A percentile compares a stretch with the other conserved stretches of the same genome.
phyloP scores from a whole-genome alignment of 495 filamentous ascomycete species.

The Xylaria intraflava region DNA sequence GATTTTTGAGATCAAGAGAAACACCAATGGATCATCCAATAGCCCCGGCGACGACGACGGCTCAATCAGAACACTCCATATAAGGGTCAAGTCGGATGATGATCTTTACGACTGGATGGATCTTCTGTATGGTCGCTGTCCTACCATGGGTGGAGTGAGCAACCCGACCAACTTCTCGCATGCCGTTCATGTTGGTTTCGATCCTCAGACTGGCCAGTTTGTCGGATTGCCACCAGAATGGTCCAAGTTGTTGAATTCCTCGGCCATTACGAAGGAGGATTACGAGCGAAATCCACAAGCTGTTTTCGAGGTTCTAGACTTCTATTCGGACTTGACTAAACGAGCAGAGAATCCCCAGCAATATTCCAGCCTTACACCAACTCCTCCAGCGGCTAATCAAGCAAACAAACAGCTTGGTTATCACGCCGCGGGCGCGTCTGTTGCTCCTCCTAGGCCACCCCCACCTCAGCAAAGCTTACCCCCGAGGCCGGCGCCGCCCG shows the following conservation, averaged over 20 bases:
- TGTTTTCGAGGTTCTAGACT: constrained; percentile 93
- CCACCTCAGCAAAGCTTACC: constrained; percentile 44
- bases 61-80: constrained; percentile 70
- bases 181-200: constrained; percentile 94
- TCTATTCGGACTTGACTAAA: constrained; percentile 93
- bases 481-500: constrained; percentile 35
- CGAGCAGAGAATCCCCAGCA: constrained; percentile 71
- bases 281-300: constrained; percentile 97
- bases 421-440: constrained; percentile 52
- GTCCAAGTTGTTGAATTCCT: constrained; percentile 90
- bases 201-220: constrained; percentile 86
- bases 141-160: constrained; percentile 95
- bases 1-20: constrained; percentile 85
- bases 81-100: constrained; percentile 87
- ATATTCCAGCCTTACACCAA: constrained; percentile 64
- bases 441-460: constrained; percentile 73
- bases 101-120: constrained; percentile 99
- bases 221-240: constrained; percentile 90
- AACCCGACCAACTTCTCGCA: constrained; percentile 97
- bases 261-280: constrained; percentile 95
- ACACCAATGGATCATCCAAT: constrained; percentile 54
- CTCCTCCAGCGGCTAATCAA: constrained; percentile 51
- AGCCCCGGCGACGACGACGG: constrained; percentile 64
- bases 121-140: constrained; percentile 90
- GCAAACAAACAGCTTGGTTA: constrained; percentile 65